Conservation (phyloP, 2,329 filamentous ascomycete species). For the Periconia macrospinosa region DNA sequence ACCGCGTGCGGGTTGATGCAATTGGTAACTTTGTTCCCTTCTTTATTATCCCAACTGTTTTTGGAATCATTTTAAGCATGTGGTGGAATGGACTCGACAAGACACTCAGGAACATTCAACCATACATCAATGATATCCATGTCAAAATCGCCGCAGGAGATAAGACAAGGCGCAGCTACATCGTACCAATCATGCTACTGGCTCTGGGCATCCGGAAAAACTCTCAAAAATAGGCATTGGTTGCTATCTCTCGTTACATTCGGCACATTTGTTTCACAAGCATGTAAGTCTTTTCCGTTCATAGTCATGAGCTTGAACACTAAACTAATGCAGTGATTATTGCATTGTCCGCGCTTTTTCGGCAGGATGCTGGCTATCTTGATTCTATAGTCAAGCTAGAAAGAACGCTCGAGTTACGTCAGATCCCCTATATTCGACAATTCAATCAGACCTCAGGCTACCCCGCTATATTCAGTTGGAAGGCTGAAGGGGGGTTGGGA, state of each 20-base stretch:
- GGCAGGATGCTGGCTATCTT: constrained; percentile 7
- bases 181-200: constrained; percentile 23
- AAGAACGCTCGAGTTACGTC: constrained; percentile 10
- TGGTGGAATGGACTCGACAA: constrained; percentile 24
- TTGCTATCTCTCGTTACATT: constrained; percentile 13
- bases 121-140: constrained; percentile 21
- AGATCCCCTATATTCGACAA: constrained; percentile 6
- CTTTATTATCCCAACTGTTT: constrained; percentile 19
- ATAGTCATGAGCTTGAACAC: not conserved
- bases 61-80: constrained; percentile 16
- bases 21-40: constrained; percentile 21
- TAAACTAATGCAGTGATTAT: constrained; percentile 12
- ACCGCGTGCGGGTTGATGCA: no score
- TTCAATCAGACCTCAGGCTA: not conserved
- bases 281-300: constrained; percentile 4
- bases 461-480: constrained; percentile 1
- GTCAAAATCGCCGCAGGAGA: constrained; percentile 10
- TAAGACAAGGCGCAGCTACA: constrained; percentile 11
- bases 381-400: constrained; percentile 1
- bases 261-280: constrained; percentile 13
- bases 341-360: constrained; percentile 13
- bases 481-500: constrained; percentile 5
- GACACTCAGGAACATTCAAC: constrained; percentile 18
- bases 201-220: constrained; percentile 16
- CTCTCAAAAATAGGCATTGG: constrained; percentile 15